phyloP scores from a whole-genome alignment of 768 basidiomycete genomes.

The Amanita exitialis region DNA sequence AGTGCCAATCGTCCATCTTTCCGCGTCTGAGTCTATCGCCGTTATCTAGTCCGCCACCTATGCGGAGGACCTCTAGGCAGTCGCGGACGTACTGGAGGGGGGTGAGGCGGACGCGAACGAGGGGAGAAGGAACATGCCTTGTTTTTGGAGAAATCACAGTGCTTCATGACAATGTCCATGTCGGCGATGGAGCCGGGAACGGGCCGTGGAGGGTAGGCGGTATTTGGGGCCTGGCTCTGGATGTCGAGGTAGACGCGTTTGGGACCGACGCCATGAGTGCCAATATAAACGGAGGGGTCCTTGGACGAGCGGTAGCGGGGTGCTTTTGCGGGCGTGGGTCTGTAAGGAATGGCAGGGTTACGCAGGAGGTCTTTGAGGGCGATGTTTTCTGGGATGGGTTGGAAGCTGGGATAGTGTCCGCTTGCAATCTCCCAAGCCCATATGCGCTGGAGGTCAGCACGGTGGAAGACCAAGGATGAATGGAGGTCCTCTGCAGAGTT shows the following conservation, averaged over 20 bases:
- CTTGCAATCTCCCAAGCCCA: slow-evolving; percentile 92
- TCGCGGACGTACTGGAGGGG: slow-evolving; percentile 78
- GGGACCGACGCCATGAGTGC: slow-evolving; percentile 61
- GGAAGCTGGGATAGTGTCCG: slow-evolving; percentile 77
- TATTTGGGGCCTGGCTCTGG: slow-evolving; percentile 43
- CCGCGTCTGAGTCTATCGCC: slow-evolving; percentile 64
- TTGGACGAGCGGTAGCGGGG: slow-evolving; percentile 39
- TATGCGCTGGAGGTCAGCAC: slow-evolving; percentile 70
- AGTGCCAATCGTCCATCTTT: slow-evolving; percentile 66
- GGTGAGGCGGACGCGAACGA: neutral
- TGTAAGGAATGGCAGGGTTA: slow-evolving; percentile 60
- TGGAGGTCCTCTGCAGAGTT: slow-evolving; percentile 30
- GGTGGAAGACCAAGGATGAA: slow-evolving; percentile 57
- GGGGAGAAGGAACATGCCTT: slow-evolving; percentile 35
- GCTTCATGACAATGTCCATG: slow-evolving; percentile 76
- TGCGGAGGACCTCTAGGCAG: slow-evolving; percentile 81
- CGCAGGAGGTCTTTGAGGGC: slow-evolving; percentile 41
- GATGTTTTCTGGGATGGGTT: slow-evolving; percentile 55
- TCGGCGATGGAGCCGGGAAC: slow-evolving; percentile 76
- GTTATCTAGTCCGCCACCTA: slow-evolving; percentile 80
- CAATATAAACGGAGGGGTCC: slow-evolving; percentile 28
- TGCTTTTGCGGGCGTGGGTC: slow-evolving; percentile 33
- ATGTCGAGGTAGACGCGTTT: slow-evolving; percentile 69
- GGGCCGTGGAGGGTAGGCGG: slow-evolving; percentile 81
- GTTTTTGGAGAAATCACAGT: slow-evolving; percentile 71